Conservation (phyloP, 2,329 filamentous ascomycete species). For the Trichoderma sp. region DNA sequence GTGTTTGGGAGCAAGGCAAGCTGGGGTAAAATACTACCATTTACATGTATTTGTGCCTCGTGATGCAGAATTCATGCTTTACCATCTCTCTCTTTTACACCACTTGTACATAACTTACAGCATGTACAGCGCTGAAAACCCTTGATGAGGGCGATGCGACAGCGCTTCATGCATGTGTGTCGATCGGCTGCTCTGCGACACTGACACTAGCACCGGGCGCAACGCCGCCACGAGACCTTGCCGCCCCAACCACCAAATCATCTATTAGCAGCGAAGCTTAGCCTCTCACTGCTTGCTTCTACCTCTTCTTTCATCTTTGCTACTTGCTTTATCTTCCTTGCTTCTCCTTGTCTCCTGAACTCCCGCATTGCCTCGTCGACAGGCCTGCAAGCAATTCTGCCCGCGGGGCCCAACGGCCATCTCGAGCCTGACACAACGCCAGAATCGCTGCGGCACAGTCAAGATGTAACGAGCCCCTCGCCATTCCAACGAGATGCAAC, state of each 20-base stretch:
- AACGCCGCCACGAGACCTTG: neutral
- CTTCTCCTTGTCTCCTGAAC: neutral
- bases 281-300: neutral
- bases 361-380: neutral
- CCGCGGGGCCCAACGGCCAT: neutral
- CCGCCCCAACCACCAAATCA: neutral
- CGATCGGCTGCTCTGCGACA: neutral
- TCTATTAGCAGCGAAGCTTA: neutral
- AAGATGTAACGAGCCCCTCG: constrained; percentile 46
- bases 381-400: neutral
- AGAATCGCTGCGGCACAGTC: constrained; percentile 24
- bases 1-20: neutral
- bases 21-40: neutral
- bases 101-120: neutral
- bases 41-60: neutral
- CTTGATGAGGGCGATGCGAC: neutral
- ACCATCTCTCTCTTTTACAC: too few relatives aligned
- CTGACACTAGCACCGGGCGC: neutral
- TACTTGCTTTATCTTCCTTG: neutral
- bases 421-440: neutral
- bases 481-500: constrained; percentile 48
- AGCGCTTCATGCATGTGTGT: neutral
- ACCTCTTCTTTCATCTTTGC: neutral
- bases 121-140: neutral
- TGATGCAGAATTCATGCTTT: neutral